Conservation (phyloP, 108 stramenopile genomes). For the Cyclotella cryptica region DNA sequence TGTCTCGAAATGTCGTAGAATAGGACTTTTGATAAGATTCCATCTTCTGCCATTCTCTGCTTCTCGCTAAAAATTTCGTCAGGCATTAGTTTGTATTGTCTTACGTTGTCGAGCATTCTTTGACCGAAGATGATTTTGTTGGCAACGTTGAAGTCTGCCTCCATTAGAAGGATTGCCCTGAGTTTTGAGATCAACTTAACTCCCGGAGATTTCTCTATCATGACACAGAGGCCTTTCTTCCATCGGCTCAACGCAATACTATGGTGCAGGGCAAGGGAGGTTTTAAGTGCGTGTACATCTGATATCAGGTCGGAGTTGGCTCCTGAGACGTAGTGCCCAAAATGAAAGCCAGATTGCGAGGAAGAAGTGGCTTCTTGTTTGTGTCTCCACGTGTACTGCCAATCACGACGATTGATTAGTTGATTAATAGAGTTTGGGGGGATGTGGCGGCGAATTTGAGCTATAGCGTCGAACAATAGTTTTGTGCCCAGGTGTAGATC, state of each 20-base stretch:
- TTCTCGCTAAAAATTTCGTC: constrained; percentile 32
- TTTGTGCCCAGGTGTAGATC: too few species aligned
- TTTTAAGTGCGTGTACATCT: too few species aligned
- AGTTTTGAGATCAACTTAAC: constrained; percentile 16
- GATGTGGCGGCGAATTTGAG: neutral
- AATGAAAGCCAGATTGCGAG: constrained; percentile 19
- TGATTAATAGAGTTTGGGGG: neutral
- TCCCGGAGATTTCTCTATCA: too few species aligned
- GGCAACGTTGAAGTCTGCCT: constrained; percentile 9
- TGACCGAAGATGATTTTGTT: constrained; percentile 13
- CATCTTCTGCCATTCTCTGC: too few species aligned
- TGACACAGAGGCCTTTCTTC: constrained; percentile 9
- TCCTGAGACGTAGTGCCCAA: too few species aligned
- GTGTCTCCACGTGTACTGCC: too few species aligned
- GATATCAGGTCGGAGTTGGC: too few species aligned
- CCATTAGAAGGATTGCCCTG: constrained; percentile 19
- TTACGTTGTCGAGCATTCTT: constrained; percentile 25
- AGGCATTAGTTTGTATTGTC: constrained; percentile 10
- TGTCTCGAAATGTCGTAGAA: too few species aligned
- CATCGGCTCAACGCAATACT: constrained; percentile 6
- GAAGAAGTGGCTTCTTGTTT: constrained; percentile 20
- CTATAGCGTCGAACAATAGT: neutral
- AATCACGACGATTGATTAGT: too few species aligned
- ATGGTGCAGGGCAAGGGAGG: too few species aligned
- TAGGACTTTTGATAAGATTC: too few species aligned